phyloP scores from a whole-genome alignment of 1,284 basidiomycete genomes.

The Neolentinus lepideus region DNA sequence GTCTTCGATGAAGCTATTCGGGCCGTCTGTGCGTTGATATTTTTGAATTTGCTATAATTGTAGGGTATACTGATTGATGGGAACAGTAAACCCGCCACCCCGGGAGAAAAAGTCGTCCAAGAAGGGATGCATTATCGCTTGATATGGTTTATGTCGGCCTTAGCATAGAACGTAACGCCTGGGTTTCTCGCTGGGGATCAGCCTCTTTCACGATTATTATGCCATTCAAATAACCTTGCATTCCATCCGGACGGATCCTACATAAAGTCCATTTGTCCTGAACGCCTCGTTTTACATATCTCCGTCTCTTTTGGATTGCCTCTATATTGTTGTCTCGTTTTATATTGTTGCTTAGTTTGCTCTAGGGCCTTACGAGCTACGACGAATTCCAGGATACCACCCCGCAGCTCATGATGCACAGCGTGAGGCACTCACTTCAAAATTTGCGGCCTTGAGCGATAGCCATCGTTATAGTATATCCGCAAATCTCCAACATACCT shows the following conservation, averaged over 20 bases:
- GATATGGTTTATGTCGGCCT: slow-evolving; percentile 18
- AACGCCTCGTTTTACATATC: background rate
- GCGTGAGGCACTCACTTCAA: background rate
- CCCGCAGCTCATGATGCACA: background rate
- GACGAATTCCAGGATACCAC: background rate
- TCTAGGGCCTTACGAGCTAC: background rate
- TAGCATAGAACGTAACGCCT: background rate
- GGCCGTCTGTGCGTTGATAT: slow-evolving; percentile 68
- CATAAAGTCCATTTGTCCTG: background rate
- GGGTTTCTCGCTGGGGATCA: background rate
- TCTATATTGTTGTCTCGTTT: background rate
- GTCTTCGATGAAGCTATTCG: slow-evolving; percentile 97
- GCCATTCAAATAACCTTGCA: background rate
- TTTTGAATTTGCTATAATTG: slow-evolving; percentile 1
- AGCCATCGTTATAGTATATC: too few species aligned
- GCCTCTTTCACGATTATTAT: background rate
- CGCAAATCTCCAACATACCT: too few species aligned
- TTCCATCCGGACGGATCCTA: background rate
- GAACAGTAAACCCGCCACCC: slow-evolving; percentile 70
- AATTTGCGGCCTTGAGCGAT: too few species aligned
- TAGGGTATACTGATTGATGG: slow-evolving; percentile 9
- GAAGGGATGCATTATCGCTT: slow-evolving; percentile 67
- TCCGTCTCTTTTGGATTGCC: background rate
- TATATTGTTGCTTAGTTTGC: background rate
- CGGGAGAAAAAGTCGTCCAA: slow-evolving; percentile 41